Evolutionary conservation across 2,329 filamentous ascomycete species (phyloP), one percentile per base, ranked within the genome.

Genomic region (Sarocladiaceae sp.): DNA sequence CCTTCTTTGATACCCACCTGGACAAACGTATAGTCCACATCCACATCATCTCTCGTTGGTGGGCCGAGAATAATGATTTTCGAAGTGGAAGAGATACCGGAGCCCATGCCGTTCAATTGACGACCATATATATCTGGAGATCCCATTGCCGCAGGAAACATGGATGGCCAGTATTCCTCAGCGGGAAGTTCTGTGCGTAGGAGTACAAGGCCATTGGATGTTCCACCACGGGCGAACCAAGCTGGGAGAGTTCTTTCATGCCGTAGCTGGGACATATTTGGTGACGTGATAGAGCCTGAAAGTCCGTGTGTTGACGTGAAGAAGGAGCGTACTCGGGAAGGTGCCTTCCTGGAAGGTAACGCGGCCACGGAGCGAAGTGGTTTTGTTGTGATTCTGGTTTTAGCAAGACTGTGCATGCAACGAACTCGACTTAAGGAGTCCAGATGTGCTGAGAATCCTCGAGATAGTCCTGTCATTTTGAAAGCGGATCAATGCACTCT

Each of bases 21-120:
- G 1, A 86, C 79, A 62, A 90, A 90, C 0, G 86, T 90, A 61
- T 86, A 90, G 54, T 88, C 82, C 12, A 89, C 73, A 56, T 88
- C 79, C 0, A 76, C 76, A 23, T 74, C 76, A 0, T 64, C 54
- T 15, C 73, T 68, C 25, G 51, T 3, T 10, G 47, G 33, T 2
- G 69, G 71, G 1, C 75, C 76, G 2, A 90, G 73, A 1, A 90
- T 71, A 64, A 83, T 86, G 15, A 88, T 73, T 63, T 90, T 90
- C 53, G 80, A 85, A 3, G 86, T 75, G 44, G 78, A 83, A 3
- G 83, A 86, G 50, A 86, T 75, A 2, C 84, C 85, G 0, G 79
- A 82, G 2, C 85, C 85, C 64, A 88, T 76, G 2, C 86, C 85
- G 60, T 88, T 78, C 0, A 90, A 78, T 64, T 90, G 86, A 1